Evolutionary conservation across 257 asterid species (phyloP).

Genomic region (Gynochthodes officinalis): DNA sequence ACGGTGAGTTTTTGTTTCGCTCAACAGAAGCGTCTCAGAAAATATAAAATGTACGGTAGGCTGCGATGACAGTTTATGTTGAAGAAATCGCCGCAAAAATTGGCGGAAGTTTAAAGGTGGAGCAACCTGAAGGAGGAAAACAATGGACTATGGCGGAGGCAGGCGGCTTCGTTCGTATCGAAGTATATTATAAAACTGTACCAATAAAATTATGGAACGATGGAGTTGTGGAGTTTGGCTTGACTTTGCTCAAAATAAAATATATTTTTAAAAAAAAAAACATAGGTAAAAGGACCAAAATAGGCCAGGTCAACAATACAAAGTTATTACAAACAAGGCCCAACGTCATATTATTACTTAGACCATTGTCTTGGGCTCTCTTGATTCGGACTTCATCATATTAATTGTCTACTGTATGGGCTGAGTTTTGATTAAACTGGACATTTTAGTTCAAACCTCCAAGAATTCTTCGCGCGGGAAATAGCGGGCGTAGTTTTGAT

Average conservation of each 20-base stretch:
- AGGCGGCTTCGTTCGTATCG: slow-evolving; percentile 57
- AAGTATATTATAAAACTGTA: too few relatives aligned
- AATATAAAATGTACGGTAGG: background rate
- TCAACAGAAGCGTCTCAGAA: slow-evolving; percentile 14
- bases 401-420: too few relatives aligned
- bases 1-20: background rate
- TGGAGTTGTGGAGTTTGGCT: slow-evolving; percentile 14
- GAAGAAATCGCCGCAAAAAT: slow-evolving; percentile 49
- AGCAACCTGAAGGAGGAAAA: background rate
- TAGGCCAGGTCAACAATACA: background rate
- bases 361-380: too few relatives aligned
- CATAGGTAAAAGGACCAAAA: slow-evolving; percentile 1
- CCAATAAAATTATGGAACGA: too few relatives aligned
- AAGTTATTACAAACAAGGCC: background rate
- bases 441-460: background rate
- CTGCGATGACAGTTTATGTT: slow-evolving; percentile 6
- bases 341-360: too few relatives aligned
- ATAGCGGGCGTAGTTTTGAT: background rate
- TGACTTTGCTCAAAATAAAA: slow-evolving; percentile 1
- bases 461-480: too few relatives aligned
- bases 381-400: too few relatives aligned
- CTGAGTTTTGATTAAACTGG: background rate
- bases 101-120: slow-evolving; percentile 29
- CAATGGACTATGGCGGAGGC: too few relatives aligned
- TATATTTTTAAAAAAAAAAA: too few relatives aligned